phyloP scores from a whole-genome alignment of 1,284 basidiomycete species.

The Rhizoctonia solani region DNA sequence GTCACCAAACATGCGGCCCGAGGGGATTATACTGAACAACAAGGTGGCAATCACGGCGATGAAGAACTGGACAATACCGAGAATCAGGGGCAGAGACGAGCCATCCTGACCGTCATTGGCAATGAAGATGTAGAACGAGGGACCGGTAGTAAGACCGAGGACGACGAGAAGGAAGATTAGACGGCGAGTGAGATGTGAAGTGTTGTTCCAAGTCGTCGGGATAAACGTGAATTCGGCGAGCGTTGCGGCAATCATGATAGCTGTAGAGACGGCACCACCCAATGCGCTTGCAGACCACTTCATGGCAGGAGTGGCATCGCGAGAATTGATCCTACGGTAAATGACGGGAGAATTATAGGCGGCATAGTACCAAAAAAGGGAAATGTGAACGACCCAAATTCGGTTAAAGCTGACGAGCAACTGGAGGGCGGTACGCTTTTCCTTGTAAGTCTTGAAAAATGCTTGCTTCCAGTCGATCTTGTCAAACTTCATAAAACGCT shows the following conservation, averaged over 20 bases:
- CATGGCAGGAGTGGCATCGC: conserved; percentile 69
- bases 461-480: conserved; percentile 91
- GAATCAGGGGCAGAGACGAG: conserved; percentile 71
- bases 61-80: conserved; percentile 91
- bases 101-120: conserved; percentile 71
- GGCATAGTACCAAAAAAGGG: conserved; percentile 93
- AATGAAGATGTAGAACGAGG: conserved; percentile 87
- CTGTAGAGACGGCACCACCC: conserved; percentile 85
- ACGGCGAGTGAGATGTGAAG: conserved; percentile 87
- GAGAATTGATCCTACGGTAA: conserved; percentile 69
- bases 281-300: conserved; percentile 87
- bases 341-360: conserved; percentile 89
- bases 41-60: conserved; percentile 81
- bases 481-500: conserved; percentile 94
- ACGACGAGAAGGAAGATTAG: conserved; percentile 83
- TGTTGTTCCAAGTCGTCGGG: conserved; percentile 96
- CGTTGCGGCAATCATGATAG: conserved; percentile 93
- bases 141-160: conserved; percentile 82
- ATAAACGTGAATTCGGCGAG: conserved; percentile 94
- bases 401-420: conserved; percentile 97
- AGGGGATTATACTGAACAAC: conserved; percentile 84
- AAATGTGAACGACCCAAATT: conserved; percentile 93
- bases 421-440: conserved; percentile 93
- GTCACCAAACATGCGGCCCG: conserved; percentile 94
- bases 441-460: conserved; percentile 97